Conservation (phyloP, 75 land plant genomes). For the Adiantum capillusveneris region DNA sequence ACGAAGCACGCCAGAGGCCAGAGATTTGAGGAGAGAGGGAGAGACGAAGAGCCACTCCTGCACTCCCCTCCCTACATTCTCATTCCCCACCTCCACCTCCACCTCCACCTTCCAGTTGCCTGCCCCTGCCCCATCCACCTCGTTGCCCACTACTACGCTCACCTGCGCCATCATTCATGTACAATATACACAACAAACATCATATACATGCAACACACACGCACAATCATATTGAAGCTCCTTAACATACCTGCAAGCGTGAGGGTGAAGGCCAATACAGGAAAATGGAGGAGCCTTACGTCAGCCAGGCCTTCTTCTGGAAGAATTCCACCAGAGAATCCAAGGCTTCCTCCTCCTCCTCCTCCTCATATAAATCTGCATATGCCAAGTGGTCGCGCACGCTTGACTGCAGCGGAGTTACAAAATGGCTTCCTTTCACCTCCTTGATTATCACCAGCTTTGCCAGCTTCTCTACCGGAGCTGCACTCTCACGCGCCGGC, state of each 20-base stretch:
- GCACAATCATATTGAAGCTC: too few species aligned
- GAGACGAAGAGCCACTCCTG: conserved; percentile 66
- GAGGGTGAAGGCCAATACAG: neutral
- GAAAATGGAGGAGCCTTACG: neutral
- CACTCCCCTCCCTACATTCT: conserved; percentile 52
- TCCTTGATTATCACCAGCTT: neutral
- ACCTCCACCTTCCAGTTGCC: conserved; percentile 26
- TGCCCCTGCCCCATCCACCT: conserved; percentile 37
- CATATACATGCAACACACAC: too few species aligned
- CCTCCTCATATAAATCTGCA: neutral
- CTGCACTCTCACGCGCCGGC: neutral
- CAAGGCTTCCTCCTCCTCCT: neutral
- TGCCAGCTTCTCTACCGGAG: neutral
- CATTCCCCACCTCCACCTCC: too few species aligned
- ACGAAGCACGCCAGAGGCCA: neutral
- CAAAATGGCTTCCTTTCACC: neutral
- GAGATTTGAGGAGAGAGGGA: neutral
- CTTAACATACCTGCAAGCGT: too few species aligned
- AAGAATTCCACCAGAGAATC: neutral
- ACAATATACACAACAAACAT: too few species aligned
- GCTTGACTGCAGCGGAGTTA: neutral
- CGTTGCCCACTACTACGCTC: conserved; percentile 12
- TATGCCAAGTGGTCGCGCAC: neutral
- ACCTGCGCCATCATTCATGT: too few species aligned
- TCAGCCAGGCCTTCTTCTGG: neutral